Evolutionary conservation across 1,284 basidiomycete genomes (phyloP), one percentile per base, ranked within the genome.

Genomic region (Papiliotrema laurentii): DNA sequence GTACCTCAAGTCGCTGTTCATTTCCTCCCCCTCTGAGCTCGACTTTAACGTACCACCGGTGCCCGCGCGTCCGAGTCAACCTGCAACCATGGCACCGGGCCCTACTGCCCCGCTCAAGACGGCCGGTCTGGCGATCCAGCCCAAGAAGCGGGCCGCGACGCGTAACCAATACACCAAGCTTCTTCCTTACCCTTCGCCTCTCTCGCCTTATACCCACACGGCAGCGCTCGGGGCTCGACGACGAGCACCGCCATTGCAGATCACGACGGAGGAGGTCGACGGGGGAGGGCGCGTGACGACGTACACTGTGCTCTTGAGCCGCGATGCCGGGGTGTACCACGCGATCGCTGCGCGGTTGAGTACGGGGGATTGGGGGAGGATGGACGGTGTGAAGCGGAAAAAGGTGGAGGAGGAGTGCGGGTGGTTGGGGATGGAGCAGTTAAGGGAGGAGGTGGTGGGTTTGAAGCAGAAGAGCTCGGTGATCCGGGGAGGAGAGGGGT

Each of bases 151-250:
- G 18, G 58, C 58, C 2, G 44, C 49, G 4, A 53, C 49, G 27
- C 19, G 58, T 16, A 60, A 60, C 31, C 58, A 60, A 36, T 60
- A 57, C 41, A 53, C 40, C 14, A 54, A 56, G 33, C 48, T 45
- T 2, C 26, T 16, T 2, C 43, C 44, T 5, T 47, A 26, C 27
- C 49, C 46, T 1, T 52, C 53, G 5, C 56, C 53, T 10, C 39
- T 40, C 14, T 51, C 55, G 16, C 40, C 55, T 27, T 22, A 33
- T 44, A 24, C 40, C 45, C n/a, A 24, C n/a, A 37, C 38, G n/a
- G 14, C 26, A 7, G 28, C 47, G 3, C 33, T 49, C 6, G 21
- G 13, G 16, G 24, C 25, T 5, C 30, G 41, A 37, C 30, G 47
- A 22, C 28, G 43, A 7, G 27, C 22, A 28, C 27, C 28, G 2